Percentiles rank a stretch among this genome's conserved stretches.
Conservation (phyloP, 2,329 filamentous ascomycete genomes). For the Neonectria magnoliae region DNA sequence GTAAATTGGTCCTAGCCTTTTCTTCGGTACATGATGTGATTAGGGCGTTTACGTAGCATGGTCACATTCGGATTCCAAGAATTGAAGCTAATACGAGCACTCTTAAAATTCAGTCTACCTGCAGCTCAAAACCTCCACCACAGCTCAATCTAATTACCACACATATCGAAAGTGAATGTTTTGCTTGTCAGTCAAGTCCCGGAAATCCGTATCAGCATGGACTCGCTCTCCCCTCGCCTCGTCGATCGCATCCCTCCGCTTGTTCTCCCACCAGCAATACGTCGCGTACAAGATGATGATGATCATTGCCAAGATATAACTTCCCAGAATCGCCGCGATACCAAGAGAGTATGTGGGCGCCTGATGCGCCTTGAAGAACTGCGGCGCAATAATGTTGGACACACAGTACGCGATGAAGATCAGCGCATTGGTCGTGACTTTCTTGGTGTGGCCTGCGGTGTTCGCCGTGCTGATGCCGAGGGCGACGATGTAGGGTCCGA, state of each 20-base stretch:
- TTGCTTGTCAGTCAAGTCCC: slow-evolving; percentile 49
- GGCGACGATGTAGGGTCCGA: slow-evolving; percentile 43
- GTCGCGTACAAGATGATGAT: slow-evolving; percentile 44
- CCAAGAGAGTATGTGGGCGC: slow-evolving; percentile 44
- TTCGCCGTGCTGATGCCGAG: slow-evolving; percentile 39
- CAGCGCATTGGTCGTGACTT: slow-evolving; percentile 56
- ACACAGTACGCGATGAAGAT: slow-evolving; percentile 56
- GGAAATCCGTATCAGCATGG: slow-evolving; percentile 45
- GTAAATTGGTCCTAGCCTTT: no score
- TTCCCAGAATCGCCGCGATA: slow-evolving; percentile 32
- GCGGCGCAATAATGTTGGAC: slow-evolving; percentile 53
- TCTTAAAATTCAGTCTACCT: neutral
- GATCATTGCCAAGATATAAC: slow-evolving; percentile 42
- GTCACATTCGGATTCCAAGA: neutral
- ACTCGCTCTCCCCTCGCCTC: slow-evolving; percentile 16
- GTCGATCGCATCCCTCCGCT: slow-evolving; percentile 34
- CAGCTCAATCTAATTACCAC: slow-evolving; percentile 22
- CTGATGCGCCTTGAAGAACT: slow-evolving; percentile 50
- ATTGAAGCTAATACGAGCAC: neutral
- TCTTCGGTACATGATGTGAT: no score
- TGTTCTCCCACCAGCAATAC: slow-evolving; percentile 47
- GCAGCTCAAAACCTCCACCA: no score
- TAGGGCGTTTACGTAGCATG: no score
- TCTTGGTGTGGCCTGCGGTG: slow-evolving; percentile 51
- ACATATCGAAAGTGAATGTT: slow-evolving; percentile 45